These are phyloP conservation scores for Erythrobasidium yunnanense DNA, from an alignment of 768 basidiomycete genomes.

Conservation along the genomic window DNA sequence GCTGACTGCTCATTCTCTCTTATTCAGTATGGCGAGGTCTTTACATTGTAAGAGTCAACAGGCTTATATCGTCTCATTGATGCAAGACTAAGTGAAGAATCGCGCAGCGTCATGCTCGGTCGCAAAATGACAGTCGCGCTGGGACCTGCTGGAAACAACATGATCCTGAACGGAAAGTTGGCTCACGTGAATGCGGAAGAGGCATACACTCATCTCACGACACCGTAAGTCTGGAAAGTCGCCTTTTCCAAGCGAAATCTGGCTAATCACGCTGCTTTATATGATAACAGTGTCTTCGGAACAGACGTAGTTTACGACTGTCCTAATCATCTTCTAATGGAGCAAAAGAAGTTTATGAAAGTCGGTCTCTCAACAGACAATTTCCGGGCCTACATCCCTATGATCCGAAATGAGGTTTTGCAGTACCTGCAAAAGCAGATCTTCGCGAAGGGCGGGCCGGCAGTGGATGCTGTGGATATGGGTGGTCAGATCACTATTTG, in stretches of 20 bases:
- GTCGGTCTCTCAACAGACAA: conserved; percentile 77
- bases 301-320: conserved; percentile 96
- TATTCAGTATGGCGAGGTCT: conserved; percentile 82
- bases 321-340: conserved; percentile 93
- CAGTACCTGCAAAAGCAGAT: conserved; percentile 30
- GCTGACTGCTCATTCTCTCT: not conserved
- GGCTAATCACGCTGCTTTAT: too few species aligned
- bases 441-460: conserved; percentile 26
- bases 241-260: too few species aligned
- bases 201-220: conserved; percentile 56
- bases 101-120: conserved; percentile 57
- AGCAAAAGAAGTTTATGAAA: conserved; percentile 97
- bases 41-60: conserved; percentile 55
- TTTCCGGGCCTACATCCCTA: conserved; percentile 62
- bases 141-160: conserved; percentile 83
- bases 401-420: conserved; percentile 34
- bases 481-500: conserved; percentile 85
- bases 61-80: too few species aligned
- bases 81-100: too few species aligned
- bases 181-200: conserved; percentile 88
- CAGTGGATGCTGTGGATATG: conserved; percentile 56
- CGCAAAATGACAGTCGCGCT: conserved; percentile 81
- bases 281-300: conserved; percentile 61
- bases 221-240: conserved; percentile 43
- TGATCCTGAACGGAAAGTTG: conserved; percentile 85